Base-by-base conservation (phyloP, 1,284 basidiomycete species). In the Sphagnurus paluster region DNA sequence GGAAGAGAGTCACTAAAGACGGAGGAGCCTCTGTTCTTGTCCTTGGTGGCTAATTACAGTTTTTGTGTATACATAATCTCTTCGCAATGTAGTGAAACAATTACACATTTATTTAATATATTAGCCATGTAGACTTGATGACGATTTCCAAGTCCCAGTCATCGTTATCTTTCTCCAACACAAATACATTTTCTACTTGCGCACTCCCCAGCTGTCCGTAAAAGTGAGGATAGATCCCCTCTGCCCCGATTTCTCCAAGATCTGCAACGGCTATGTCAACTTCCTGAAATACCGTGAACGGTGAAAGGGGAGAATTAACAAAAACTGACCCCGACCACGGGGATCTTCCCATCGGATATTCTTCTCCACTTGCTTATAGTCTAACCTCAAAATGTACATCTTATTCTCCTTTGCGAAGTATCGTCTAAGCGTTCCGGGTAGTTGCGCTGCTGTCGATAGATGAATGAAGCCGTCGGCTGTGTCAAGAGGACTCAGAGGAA, bases 21-120 rank as follows among this genome's bases (percentile, higher is more conserved):
- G 84, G 84, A 13, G 83, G 83, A 10, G 78, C 76, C 0, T 85
- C 83, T 0, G 57, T 83, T 24, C 69, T 85, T 24, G 79, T 77
- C 0, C 50, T 69, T 20, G 28, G 26, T n/a, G 30, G n/a, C 39
- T 23, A n/a, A 37, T n/a, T n/a, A n/a, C n/a, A n/a, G n/a, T n/a
- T n/a, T n/a, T n/a, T n/a, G n/a, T n/a, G n/a, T n/a, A n/a, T n/a
- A n/a, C n/a, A n/a, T n/a, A n/a, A n/a, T n/a, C n/a, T n/a, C n/a
- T n/a, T n/a, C n/a, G n/a, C n/a, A n/a, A n/a, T n/a, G n/a, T n/a
- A n/a, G n/a, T n/a, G n/a, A n/a, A n/a, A n/a, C n/a, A n/a, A n/a
- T n/a, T n/a, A n/a, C n/a, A n/a, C n/a, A 16, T 34, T 5, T 30
- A 9, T 11, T 24, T 47, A 53, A 34, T 49, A 38, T 2, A 53